Base-by-base conservation (phyloP, 129 eudicot species). In the Chrysanthemum seticuspe region DNA sequence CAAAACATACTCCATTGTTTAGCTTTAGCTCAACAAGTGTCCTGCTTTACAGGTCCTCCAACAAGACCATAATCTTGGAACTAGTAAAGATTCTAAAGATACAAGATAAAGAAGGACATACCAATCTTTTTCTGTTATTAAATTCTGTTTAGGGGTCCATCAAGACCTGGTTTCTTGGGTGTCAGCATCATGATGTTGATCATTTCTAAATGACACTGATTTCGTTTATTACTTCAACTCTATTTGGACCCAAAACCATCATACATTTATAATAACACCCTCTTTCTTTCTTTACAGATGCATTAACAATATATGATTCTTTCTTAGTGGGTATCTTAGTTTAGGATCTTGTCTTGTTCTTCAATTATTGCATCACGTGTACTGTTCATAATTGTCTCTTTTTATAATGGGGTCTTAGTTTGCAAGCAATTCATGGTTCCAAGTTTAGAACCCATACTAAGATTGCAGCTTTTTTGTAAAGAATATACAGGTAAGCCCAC, bases 1-100 rank as follows among this genome's bases (percentile, higher is more conserved):
- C 62, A 77, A 74, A 79, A 18, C 8, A 78, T 40, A 70, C 69
- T 70, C 21, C 74, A 60, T 27, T 87, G 85, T 65, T 65, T 47
- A 25, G 62, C 83, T 79, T 84, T 82, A 63, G 34, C 21, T 62
- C 76, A 73, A 65, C 87, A 87, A 73, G 40, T 53, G 63, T 77
- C 89, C 80, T 66, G 71, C 91, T 88, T 88, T 86, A 81, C 89
- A 83, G 86, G 78, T 79, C 70, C 70, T 16, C 31, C 44, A 69
- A 72, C 13, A 65, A 65, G 71, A 47, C 63, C 80, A 62, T 64
- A 65, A 44, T 61, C 23, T 74, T 31, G 65, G 74, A 50, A 61
- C 62, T 44, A 56, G 36, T 71, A 71, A 71, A 52, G 25, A 52
- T 50, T 68, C 23, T 52, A 10, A 55, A 40, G 15, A 10, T 53